Conservation (phyloP, 2,329 filamentous ascomycete genomes). For the Podosphaera leucotricha region DNA sequence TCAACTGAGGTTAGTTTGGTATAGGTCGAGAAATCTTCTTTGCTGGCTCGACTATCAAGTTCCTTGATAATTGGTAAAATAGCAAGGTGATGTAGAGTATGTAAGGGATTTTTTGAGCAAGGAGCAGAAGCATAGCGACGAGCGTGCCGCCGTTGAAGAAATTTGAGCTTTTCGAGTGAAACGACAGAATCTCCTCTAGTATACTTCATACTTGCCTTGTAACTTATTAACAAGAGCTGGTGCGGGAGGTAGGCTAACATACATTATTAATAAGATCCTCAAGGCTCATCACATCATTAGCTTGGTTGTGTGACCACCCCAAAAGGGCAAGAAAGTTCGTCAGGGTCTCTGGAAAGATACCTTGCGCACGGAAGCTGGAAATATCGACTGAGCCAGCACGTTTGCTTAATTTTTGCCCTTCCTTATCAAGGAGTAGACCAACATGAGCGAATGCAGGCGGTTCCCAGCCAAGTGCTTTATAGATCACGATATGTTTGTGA, state of each 20-base stretch:
- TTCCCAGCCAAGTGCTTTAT: constrained; percentile 52
- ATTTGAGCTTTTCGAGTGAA: constrained; percentile 54
- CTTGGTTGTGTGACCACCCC: constrained; percentile 52
- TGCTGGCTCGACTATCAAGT: constrained; percentile 3
- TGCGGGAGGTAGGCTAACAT: constrained; percentile 5
- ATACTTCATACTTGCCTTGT: constrained; percentile 61
- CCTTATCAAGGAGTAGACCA: constrained; percentile 43
- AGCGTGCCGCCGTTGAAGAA: constrained; percentile 48
- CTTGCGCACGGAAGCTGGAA: constrained; percentile 29
- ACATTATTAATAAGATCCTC: constrained; percentile 46
- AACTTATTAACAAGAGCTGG: constrained; percentile 1
- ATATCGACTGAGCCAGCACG: constrained; percentile 45
- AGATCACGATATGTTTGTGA: constrained; percentile 52
- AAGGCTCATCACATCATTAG: constrained; percentile 48
- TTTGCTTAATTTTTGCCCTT: constrained; percentile 69
- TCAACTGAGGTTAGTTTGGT: constrained; percentile 12
- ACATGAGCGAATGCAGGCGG: constrained; percentile 60
- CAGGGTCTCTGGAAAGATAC: constrained; percentile 38
- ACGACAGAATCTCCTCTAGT: constrained; percentile 79
- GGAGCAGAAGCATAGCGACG: constrained; percentile 9
- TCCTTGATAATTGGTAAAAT: constrained; percentile 10
- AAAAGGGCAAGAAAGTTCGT: constrained; percentile 67
- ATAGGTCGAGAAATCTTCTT: constrained; percentile 4
- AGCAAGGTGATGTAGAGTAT: constrained; percentile 11
- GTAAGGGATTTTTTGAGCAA: constrained; percentile 4